Evolutionary conservation across 2,329 filamentous ascomycete species (phyloP).

Genomic region (Colletotrichum ledebouriae): DNA sequence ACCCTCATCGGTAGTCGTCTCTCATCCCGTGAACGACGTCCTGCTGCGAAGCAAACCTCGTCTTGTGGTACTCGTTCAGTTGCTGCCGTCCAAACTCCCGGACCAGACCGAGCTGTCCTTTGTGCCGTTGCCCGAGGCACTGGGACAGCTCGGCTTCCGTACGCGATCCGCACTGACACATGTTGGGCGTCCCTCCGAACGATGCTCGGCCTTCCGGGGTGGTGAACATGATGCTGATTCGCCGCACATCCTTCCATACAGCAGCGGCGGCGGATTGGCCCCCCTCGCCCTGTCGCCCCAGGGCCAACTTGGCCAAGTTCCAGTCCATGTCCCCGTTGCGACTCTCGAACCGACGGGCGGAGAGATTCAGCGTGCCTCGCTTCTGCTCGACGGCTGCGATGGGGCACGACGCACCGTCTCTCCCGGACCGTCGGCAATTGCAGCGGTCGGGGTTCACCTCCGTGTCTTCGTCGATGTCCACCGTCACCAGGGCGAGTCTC

Average conservation of each 20-base stretch:
- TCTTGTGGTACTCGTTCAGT: slow-evolving; percentile 40
- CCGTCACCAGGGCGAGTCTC: slow-evolving; percentile 48
- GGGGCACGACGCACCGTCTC: slow-evolving; percentile 44
- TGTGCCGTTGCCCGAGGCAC: slow-evolving; percentile 47
- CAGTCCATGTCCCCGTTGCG: slow-evolving; percentile 44
- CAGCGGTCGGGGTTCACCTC: slow-evolving; percentile 52
- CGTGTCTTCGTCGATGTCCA: slow-evolving; percentile 51
- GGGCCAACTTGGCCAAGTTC: slow-evolving; percentile 50
- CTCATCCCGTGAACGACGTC: slow-evolving; percentile 39
- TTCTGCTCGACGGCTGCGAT: slow-evolving; percentile 46
- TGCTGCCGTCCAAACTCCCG: slow-evolving; percentile 48
- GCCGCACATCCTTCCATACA: slow-evolving; percentile 47
- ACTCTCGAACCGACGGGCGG: slow-evolving; percentile 48
- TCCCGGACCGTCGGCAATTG: slow-evolving; percentile 49
- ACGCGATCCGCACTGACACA: slow-evolving; percentile 47
- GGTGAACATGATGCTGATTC: slow-evolving; percentile 51
- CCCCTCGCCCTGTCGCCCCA: slow-evolving; percentile 34
- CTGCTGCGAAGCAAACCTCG: slow-evolving; percentile 37
- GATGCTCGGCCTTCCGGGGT: slow-evolving; percentile 42
- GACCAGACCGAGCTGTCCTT: slow-evolving; percentile 49
- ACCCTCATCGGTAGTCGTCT: slow-evolving; percentile 24
- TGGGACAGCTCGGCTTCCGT: slow-evolving; percentile 45
- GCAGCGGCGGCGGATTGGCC: slow-evolving; percentile 34
- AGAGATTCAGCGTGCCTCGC: slow-evolving; percentile 46
- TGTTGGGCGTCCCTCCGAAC: slow-evolving; percentile 48